Conservation (phyloP, 345 rosid genomes). For the Salix udensis region DNA sequence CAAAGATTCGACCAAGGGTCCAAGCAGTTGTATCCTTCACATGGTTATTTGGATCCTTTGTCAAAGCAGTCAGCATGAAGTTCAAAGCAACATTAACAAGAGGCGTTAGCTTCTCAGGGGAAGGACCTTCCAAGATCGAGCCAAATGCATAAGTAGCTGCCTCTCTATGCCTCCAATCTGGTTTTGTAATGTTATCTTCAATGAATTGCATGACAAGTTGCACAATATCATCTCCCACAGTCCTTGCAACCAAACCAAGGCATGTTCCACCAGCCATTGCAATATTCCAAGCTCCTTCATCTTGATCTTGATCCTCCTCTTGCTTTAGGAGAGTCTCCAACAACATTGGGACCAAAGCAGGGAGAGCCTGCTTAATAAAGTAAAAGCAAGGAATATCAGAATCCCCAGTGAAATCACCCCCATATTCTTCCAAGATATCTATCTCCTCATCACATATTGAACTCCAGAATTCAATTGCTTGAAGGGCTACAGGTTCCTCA, state of each 20-base stretch:
- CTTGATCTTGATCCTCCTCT: constrained; percentile 52
- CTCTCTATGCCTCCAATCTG: constrained; percentile 49
- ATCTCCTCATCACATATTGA: constrained; percentile 51
- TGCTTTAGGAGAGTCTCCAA: constrained; percentile 45
- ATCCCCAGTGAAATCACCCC: constrained; percentile 39
- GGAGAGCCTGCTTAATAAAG: constrained; percentile 46
- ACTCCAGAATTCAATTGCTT: constrained; percentile 48
- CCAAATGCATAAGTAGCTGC: constrained; percentile 53
- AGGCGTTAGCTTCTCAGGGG: constrained; percentile 38
- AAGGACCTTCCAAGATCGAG: constrained; percentile 48
- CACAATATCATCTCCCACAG: constrained; percentile 44
- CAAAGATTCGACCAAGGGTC: constrained; percentile 79
- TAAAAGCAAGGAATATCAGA: constrained; percentile 43
- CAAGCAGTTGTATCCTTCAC: constrained; percentile 55
- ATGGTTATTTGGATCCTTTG: constrained; percentile 45
- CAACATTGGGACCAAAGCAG: constrained; percentile 44
- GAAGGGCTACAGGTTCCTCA: constrained; percentile 45
- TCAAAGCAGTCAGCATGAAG: constrained; percentile 59
- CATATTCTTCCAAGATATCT: constrained; percentile 47
- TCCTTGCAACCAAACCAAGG: constrained; percentile 47
- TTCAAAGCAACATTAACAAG: constrained; percentile 43
- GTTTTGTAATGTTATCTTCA: constrained; percentile 44
- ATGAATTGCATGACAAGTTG: constrained; percentile 48
- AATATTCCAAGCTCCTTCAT: constrained; percentile 48
- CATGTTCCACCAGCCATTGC: constrained; percentile 54